Percentiles rank a stretch among this genome's conserved stretches.
Evolutionary conservation across 1,284 basidiomycete species (phyloP).

Genomic region (Ceratobasidium sp.): DNA sequence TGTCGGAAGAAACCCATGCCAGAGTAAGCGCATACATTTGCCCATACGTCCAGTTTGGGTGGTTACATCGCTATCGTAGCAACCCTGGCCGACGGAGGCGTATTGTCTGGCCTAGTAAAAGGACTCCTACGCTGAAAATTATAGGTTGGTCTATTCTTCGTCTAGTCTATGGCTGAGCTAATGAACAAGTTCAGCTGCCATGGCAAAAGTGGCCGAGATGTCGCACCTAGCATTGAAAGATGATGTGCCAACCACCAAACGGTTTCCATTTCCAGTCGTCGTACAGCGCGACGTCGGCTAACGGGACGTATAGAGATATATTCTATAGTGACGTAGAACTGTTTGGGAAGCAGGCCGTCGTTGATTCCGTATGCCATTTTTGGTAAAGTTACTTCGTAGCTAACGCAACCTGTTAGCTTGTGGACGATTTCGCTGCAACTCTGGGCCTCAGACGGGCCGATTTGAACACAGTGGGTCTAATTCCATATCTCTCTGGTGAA

Average conservation of each 20-base stretch:
- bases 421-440: constrained; percentile 87
- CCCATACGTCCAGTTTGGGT: not conserved
- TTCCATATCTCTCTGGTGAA: constrained; percentile 26
- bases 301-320: constrained; percentile 65
- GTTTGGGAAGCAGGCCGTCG: constrained; percentile 74
- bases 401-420: constrained; percentile 60
- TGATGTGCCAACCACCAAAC: constrained; percentile 67
- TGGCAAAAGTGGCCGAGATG: constrained; percentile 65
- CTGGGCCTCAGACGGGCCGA: constrained; percentile 73
- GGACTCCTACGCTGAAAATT: constrained; percentile 19
- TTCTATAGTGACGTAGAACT: constrained; percentile 83
- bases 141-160: constrained; percentile 1
- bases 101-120: constrained; percentile 28
- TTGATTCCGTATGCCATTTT: constrained; percentile 66
- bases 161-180: not conserved
- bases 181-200: constrained; percentile 58
- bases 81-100: not conserved
- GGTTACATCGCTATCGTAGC: too few relatives aligned
- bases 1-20: constrained; percentile 4
- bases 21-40: constrained; percentile 27
- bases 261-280: constrained; percentile 53
- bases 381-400: not conserved
- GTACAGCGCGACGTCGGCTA: not conserved
- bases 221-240: constrained; percentile 67
- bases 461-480: constrained; percentile 71